phyloP scores from a whole-genome alignment of 176 grass and related monocot genomes.

The Oryza glumipatula region DNA sequence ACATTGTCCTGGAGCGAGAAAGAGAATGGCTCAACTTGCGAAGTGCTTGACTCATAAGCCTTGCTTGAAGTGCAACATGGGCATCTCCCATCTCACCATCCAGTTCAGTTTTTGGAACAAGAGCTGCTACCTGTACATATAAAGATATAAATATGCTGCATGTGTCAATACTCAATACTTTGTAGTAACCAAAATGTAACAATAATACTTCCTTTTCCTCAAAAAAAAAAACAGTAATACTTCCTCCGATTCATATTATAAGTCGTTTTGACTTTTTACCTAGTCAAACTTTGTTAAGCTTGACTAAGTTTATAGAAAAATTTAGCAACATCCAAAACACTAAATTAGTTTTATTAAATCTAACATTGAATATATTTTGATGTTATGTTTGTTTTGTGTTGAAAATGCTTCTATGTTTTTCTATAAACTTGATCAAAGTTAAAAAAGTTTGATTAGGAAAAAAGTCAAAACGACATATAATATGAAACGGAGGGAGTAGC shows the following conservation, averaged over 20 bases:
- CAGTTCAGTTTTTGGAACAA: constrained; percentile 72
- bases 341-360: too few species aligned
- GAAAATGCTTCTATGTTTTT: too few species aligned
- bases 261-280: too few species aligned
- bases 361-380: too few species aligned
- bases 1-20: constrained; percentile 61
- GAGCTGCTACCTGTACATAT: constrained; percentile 67
- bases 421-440: too few species aligned
- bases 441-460: too few species aligned
- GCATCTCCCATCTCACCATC: constrained; percentile 88
- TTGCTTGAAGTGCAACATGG: constrained; percentile 77
- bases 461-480: too few species aligned
- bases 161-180: background rate
- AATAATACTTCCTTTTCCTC: background rate
- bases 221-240: background rate
- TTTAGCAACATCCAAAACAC: too few species aligned
- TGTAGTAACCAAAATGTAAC: background rate
- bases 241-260: too few species aligned
- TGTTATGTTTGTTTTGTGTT: too few species aligned
- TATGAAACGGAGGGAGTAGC: background rate
- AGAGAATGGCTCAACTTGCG: constrained; percentile 81
- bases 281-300: too few species aligned
- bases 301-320: too few species aligned
- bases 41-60: constrained; percentile 78
- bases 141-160: background rate